Conservation (phyloP, 169 alveolate genomes). For the Plasmodium adleri region DNA sequence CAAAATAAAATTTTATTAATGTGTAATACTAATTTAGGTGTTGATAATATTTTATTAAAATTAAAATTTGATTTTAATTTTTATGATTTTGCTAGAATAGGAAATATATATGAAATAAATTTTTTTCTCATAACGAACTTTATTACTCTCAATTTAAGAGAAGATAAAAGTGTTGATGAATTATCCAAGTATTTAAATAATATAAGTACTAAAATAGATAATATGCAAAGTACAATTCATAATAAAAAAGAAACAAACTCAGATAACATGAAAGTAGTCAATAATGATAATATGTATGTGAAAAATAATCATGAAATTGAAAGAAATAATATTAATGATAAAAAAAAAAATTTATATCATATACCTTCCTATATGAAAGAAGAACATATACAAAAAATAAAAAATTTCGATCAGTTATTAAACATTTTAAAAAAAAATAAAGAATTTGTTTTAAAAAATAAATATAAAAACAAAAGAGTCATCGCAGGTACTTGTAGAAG, state of each 20-base stretch:
- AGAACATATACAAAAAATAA: slow-evolving; percentile 30
- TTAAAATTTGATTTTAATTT: slow-evolving; percentile 45
- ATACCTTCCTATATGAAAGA: not conserved
- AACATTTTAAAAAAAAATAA: slow-evolving; percentile 18
- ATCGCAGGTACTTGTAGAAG: slow-evolving; percentile 68
- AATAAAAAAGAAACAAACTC: not conserved
- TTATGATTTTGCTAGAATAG: slow-evolving; percentile 60
- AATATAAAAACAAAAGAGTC: slow-evolving; percentile 57
- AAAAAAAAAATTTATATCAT: not conserved
- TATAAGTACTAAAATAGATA: not conserved
- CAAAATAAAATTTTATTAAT: slow-evolving; percentile 36
- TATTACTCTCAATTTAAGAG: slow-evolving; percentile 34
- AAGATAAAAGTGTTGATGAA: slow-evolving; percentile 13
- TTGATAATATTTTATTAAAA: slow-evolving; percentile 50
- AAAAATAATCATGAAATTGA: not conserved
- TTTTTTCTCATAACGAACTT: slow-evolving; percentile 48
- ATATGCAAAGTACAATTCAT: not conserved
- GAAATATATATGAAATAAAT: slow-evolving; percentile 35
- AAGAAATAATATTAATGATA: not conserved
- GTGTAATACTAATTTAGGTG: slow-evolving; percentile 52
- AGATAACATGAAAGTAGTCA: not conserved
- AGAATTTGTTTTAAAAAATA: slow-evolving; percentile 25
- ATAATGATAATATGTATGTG: not conserved
- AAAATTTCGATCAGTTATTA: slow-evolving; percentile 8
- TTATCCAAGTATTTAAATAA: slow-evolving; percentile 12